These are phyloP conservation scores for Licmophora abbreviata DNA, from an alignment of 108 stramenopile genomes.

Conservation along the genomic window DNA sequence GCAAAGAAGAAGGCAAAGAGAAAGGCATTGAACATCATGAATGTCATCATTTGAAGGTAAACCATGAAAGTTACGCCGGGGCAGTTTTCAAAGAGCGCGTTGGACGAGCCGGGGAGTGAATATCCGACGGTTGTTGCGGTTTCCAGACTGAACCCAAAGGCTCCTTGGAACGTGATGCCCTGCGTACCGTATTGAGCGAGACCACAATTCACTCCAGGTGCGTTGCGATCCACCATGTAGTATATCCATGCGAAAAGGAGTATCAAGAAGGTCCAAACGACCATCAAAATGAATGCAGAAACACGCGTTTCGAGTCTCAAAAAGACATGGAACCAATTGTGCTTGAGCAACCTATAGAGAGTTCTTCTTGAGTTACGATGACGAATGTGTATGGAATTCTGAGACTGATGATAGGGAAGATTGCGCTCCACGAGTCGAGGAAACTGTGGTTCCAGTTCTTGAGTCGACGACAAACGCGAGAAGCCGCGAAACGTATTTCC, in stretches of 20 bases:
- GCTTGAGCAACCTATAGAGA: constrained; percentile 12
- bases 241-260: constrained; percentile 63
- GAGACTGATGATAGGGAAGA: constrained; percentile 57
- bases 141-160: constrained; percentile 77
- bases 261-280: constrained; percentile 54
- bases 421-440: constrained; percentile 58
- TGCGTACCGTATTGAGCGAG: constrained; percentile 32
- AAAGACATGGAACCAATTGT: constrained; percentile 80
- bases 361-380: background rate
- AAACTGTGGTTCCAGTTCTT: constrained; percentile 6
- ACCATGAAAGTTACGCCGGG: constrained; percentile 49
- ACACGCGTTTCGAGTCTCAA: constrained; percentile 34
- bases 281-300: constrained; percentile 27
- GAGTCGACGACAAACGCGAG: too few relatives aligned
- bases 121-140: constrained; percentile 81
- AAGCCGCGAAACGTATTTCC: too few relatives aligned
- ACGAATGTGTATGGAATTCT: constrained; percentile 31
- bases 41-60: constrained; percentile 63
- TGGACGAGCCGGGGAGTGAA: constrained; percentile 36
- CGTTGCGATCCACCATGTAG: constrained; percentile 24
- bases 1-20: constrained; percentile 70
- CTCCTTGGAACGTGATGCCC: constrained; percentile 24
- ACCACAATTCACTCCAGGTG: constrained; percentile 42
- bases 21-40: constrained; percentile 76
- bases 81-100: constrained; percentile 74